Percentiles rank a stretch among this genome's conserved stretches.
Evolutionary conservation across 202 grass and related monocot species (phyloP).

Genomic region (Miscanthus sacchariflorus): DNA sequence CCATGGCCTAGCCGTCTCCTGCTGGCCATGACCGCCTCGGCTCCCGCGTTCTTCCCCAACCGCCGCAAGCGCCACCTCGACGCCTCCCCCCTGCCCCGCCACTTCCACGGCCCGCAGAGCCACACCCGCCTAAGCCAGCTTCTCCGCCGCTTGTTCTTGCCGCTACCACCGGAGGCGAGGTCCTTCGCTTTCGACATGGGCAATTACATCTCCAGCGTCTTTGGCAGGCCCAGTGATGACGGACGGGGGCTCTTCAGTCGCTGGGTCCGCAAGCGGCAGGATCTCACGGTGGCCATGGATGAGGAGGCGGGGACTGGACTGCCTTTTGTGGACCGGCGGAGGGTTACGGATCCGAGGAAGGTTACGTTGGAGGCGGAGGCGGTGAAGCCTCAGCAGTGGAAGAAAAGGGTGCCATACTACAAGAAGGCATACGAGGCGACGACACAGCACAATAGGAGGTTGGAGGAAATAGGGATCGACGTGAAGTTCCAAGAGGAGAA

Average conservation of each 20-base stretch:
- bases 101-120: constrained; percentile 42
- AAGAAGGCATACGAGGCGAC: constrained; percentile 12
- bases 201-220: background rate
- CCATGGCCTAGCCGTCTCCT: constrained; percentile 38
- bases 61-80: constrained; percentile 50
- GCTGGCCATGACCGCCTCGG: constrained; percentile 27
- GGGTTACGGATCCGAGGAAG: constrained; percentile 53
- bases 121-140: constrained; percentile 1
- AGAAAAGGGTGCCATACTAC: constrained; percentile 9
- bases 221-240: background rate
- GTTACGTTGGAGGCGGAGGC: constrained; percentile 33
- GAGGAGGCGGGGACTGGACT: constrained; percentile 17
- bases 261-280: constrained; percentile 25
- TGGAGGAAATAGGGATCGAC: constrained; percentile 29
- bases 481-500: constrained; percentile 32
- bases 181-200: constrained; percentile 47
- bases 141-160: background rate
- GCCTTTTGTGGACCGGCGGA: constrained; percentile 40
- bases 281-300: constrained; percentile 29
- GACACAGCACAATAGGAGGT: constrained; percentile 34
- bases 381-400: background rate
- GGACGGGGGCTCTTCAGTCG: constrained; percentile 20
- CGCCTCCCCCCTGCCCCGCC: constrained; percentile 40
- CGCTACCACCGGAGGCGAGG: constrained; percentile 12
- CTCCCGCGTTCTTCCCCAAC: constrained; percentile 13